phyloP scores from a whole-genome alignment of 1,139 yeast genomes.

The Hemisphaericaspora xylanilytica region DNA sequence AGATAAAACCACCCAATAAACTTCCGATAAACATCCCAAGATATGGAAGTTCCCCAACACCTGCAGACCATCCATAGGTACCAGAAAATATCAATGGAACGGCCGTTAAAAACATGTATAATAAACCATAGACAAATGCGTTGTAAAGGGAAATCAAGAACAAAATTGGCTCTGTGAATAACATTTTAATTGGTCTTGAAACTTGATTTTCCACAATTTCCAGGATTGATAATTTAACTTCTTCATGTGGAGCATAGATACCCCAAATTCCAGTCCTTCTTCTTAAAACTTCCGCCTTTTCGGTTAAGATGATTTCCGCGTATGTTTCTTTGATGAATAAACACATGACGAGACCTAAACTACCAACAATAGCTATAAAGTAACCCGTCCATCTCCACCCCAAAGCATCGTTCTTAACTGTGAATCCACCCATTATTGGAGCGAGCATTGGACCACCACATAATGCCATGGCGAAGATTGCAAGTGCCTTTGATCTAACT shows the following conservation, averaged over 20 bases:
- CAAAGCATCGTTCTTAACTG: slow-evolving; percentile 25
- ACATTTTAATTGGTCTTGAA: slow-evolving; percentile 67
- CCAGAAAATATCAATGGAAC: slow-evolving; percentile 68
- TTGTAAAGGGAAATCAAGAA: slow-evolving; percentile 68
- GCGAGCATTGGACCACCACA: slow-evolving; percentile 48
- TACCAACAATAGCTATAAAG: slow-evolving; percentile 50
- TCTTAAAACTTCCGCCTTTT: slow-evolving; percentile 62
- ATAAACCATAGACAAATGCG: slow-evolving; percentile 80
- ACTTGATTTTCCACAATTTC: slow-evolving; percentile 70
- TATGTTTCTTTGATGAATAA: slow-evolving; percentile 47
- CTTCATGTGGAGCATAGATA: slow-evolving; percentile 80
- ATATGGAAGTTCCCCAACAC: slow-evolving; percentile 63
- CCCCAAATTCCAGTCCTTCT: slow-evolving; percentile 68
- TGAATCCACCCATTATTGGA: slow-evolving; percentile 38
- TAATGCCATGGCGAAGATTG: slow-evolving; percentile 31
- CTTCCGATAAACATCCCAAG: slow-evolving; percentile 53
- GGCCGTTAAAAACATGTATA: slow-evolving; percentile 74
- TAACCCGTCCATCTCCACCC: slow-evolving; percentile 63
- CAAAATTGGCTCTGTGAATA: slow-evolving; percentile 70
- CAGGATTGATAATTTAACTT: slow-evolving; percentile 54
- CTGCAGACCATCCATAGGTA: slow-evolving; percentile 53
- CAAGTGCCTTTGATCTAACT: slow-evolving; percentile 34
- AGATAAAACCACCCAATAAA: slow-evolving; percentile 50
- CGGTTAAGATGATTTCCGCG: slow-evolving; percentile 47
- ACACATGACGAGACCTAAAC: slow-evolving; percentile 26